Evolutionary conservation across 2,329 filamentous ascomycete species (phyloP).

Genomic region (Nannizziopsis barbatae): DNA sequence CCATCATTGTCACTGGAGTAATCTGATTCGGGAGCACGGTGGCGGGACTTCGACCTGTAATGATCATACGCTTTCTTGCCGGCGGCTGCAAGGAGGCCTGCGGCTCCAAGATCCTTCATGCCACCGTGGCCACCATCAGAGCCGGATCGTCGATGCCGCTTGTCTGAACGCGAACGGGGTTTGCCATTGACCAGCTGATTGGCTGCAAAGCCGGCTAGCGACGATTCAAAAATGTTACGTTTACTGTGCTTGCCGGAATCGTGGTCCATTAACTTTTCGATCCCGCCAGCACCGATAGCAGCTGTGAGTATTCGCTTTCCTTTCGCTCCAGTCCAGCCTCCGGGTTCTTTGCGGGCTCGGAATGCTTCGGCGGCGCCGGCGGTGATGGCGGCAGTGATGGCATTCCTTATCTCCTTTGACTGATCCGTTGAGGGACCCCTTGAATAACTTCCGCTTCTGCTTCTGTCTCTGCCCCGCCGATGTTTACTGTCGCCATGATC

Average conservation of each 20-base stretch:
- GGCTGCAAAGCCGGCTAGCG: constrained; percentile 75
- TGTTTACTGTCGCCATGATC: constrained; percentile 38
- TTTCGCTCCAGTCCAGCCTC: constrained; percentile 82
- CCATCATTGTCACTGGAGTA: constrained; percentile 39
- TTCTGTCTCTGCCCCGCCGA: constrained; percentile 37
- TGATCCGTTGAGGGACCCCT: constrained; percentile 45
- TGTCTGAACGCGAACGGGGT: constrained; percentile 49
- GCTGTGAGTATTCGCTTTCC: constrained; percentile 85
- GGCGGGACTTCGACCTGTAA: constrained; percentile 34
- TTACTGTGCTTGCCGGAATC: constrained; percentile 62
- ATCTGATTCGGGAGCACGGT: constrained; percentile 19
- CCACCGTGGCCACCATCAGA: constrained; percentile 36
- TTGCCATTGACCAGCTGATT: constrained; percentile 78
- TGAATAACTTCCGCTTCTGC: constrained; percentile 32
- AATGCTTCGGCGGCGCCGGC: constrained; percentile 89
- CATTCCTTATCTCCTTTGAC: constrained; percentile 61
- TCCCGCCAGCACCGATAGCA: constrained; percentile 70
- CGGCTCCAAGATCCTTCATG: constrained; percentile 34
- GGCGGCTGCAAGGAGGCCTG: constrained; percentile 37
- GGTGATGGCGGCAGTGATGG: constrained; percentile 79
- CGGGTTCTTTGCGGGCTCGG: constrained; percentile 76
- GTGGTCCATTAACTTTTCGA: constrained; percentile 61
- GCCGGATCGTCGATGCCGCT: constrained; percentile 24
- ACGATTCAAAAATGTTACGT: constrained; percentile 72
- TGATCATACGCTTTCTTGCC: constrained; percentile 38